A percentile compares a stretch with the other conserved stretches of the same genome.
Evolutionary conservation across 192 early-diverging fungal genomes (phyloP).

Genomic region (Ramicandelaber brevisporus): DNA sequence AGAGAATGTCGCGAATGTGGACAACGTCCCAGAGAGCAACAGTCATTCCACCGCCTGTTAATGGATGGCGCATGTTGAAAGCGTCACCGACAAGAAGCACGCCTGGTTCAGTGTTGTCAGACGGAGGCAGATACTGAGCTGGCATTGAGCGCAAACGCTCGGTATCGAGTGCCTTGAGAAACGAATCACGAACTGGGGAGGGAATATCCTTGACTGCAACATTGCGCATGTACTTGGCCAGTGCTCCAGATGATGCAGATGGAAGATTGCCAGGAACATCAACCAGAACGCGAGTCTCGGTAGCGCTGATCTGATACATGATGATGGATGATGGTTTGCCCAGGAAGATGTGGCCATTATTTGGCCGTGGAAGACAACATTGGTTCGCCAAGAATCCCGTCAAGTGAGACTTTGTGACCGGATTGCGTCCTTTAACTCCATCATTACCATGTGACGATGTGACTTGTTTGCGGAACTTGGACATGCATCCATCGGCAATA

Average conservation of each 20-base stretch:
- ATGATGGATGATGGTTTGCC: conserved; percentile 63
- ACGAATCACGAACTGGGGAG: conserved; percentile 21
- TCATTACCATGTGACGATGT: too few relatives aligned
- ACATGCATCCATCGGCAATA: conserved; percentile 84
- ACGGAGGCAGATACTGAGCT: conserved; percentile 70
- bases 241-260: conserved; percentile 23
- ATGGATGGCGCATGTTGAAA: conserved; percentile 83
- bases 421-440: conserved; percentile 5
- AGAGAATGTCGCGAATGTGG: conserved; percentile 31
- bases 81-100: conserved; percentile 80
- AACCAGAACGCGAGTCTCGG: conserved; percentile 70
- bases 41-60: conserved; percentile 96
- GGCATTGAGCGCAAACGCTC: conserved; percentile 65
- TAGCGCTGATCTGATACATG: conserved; percentile 73
- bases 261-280: conserved; percentile 77
- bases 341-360: conserved; percentile 83
- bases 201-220: conserved; percentile 47
- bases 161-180: conserved; percentile 33
- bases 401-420: conserved; percentile 13
- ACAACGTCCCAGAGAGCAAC: conserved; percentile 84
- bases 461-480: conserved; percentile 81
- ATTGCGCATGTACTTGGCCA: conserved; percentile 28
- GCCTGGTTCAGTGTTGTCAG: conserved; percentile 34
- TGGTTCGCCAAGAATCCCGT: conserved; percentile 16
- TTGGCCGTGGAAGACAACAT: conserved; percentile 39